phyloP scores from a whole-genome alignment of 257 asterid species.

The Primulina tabacum region DNA sequence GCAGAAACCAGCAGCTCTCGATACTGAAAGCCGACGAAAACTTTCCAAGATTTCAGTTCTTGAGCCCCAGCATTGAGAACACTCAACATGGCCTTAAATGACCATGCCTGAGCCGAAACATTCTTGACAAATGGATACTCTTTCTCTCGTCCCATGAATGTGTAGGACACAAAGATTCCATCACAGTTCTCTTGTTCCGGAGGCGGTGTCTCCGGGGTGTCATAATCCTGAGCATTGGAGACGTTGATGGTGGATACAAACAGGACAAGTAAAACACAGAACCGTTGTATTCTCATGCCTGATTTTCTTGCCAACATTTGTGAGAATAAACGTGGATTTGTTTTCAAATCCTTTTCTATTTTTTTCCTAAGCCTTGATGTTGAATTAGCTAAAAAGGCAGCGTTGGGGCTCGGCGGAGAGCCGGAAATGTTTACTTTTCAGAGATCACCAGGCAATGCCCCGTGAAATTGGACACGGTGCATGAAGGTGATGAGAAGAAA shows the following conservation, averaged over 20 bases:
- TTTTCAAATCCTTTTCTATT: background rate
- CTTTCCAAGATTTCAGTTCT: constrained; percentile 77
- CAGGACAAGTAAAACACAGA: constrained; percentile 31
- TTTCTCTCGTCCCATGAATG: constrained; percentile 65
- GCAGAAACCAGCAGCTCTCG: constrained; percentile 69
- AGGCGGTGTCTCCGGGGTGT: constrained; percentile 35
- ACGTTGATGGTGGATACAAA: constrained; percentile 15
- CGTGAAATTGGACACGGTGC: constrained; percentile 48
- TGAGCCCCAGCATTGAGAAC: constrained; percentile 54
- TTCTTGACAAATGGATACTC: constrained; percentile 69
- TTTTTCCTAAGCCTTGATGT: background rate
- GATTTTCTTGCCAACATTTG: constrained; percentile 24
- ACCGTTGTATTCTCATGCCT: constrained; percentile 45
- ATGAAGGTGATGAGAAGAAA: constrained; percentile 33
- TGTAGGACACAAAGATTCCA: constrained; percentile 62
- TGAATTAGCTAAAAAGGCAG: background rate
- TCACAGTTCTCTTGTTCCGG: constrained; percentile 51
- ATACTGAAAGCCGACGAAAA: constrained; percentile 58
- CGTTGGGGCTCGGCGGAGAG: background rate
- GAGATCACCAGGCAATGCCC: constrained; percentile 57
- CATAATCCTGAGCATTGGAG: constrained; percentile 51
- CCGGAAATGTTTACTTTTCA: background rate
- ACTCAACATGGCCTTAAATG: constrained; percentile 48
- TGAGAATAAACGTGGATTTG: background rate
- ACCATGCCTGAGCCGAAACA: constrained; percentile 81